Conservation (phyloP, 495 filamentous ascomycete genomes). For the Lophiotrema nucula region DNA sequence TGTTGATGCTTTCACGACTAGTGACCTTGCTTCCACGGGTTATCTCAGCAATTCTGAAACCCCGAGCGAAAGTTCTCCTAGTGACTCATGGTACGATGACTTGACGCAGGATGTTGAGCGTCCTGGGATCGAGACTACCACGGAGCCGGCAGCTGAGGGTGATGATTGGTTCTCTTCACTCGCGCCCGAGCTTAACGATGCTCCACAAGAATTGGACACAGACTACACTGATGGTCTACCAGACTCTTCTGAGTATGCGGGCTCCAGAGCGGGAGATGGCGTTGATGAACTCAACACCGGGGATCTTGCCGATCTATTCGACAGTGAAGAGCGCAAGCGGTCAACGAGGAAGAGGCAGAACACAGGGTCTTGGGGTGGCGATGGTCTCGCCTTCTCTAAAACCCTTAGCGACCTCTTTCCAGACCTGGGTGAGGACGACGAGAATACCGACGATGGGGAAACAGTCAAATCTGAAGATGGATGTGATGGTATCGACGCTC, state of each 20-base stretch:
- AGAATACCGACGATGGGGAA: neutral
- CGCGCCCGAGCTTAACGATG: no score
- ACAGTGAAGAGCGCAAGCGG: neutral
- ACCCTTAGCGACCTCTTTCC: neutral
- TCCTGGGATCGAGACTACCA: no score
- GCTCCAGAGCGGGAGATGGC: neutral
- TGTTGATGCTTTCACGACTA: neutral
- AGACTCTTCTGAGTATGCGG: no score
- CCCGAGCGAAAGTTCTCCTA: neutral
- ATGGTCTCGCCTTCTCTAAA: neutral
- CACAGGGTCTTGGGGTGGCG: neutral
- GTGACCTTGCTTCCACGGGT: neutral
- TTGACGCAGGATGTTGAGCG: no score
- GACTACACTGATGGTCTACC: no score
- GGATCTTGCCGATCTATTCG: neutral
- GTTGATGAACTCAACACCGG: neutral
- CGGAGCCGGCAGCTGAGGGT: no score
- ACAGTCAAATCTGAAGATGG: neutral
- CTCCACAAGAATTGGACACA: no score
- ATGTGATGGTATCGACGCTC: neutral
- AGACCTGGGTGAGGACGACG: no score
- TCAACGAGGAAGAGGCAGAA: neutral
- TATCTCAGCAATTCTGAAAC: neutral
- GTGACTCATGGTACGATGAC: no score
- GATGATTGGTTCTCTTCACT: no score